A percentile compares a stretch with the other conserved stretches of the same genome.
These are phyloP conservation scores for Penicillium atrosanguineum DNA, from an alignment of 495 filamentous ascomycete species.

Conservation along the genomic window DNA sequence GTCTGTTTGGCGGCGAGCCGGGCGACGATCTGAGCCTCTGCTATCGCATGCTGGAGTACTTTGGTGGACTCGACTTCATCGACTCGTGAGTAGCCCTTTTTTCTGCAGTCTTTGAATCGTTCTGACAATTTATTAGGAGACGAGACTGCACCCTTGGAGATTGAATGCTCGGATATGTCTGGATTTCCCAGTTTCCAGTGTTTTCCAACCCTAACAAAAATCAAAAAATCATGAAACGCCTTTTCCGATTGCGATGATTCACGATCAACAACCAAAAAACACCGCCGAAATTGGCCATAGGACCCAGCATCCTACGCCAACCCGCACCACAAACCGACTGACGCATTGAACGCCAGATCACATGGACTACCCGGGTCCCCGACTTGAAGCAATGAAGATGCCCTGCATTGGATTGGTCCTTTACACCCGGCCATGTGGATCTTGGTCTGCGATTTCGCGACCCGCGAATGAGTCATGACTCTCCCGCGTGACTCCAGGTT, in stretches of 20 bases:
- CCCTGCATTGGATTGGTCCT: constrained; percentile 44
- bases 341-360: constrained; percentile 30
- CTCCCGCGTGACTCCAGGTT: constrained; percentile 21
- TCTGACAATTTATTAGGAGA: constrained; percentile 19
- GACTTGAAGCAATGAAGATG: constrained; percentile 53
- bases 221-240: constrained; percentile 1
- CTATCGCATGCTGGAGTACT: constrained; percentile 49
- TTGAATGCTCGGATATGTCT: constrained; percentile 8
- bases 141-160: constrained; percentile 24
- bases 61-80: constrained; percentile 49
- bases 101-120: neutral
- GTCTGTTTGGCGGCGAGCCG: constrained; percentile 47
- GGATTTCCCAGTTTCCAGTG: constrained; percentile 1
- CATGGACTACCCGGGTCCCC: constrained; percentile 33
- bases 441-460: constrained; percentile 24
- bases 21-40: constrained; percentile 46
- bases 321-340: constrained; percentile 9
- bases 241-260: constrained; percentile 19
- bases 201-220: neutral
- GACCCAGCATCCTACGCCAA: constrained; percentile 11
- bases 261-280: constrained; percentile 14
- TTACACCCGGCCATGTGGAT: constrained; percentile 37
- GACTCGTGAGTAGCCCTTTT: constrained; percentile 34
- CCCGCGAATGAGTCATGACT: constrained; percentile 24
- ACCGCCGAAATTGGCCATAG: constrained; percentile 10